Percentiles rank a stretch among this genome's conserved stretches.
phyloP scores from a whole-genome alignment of 2,329 filamentous ascomycete species.

The Cladophialophora immunda region DNA sequence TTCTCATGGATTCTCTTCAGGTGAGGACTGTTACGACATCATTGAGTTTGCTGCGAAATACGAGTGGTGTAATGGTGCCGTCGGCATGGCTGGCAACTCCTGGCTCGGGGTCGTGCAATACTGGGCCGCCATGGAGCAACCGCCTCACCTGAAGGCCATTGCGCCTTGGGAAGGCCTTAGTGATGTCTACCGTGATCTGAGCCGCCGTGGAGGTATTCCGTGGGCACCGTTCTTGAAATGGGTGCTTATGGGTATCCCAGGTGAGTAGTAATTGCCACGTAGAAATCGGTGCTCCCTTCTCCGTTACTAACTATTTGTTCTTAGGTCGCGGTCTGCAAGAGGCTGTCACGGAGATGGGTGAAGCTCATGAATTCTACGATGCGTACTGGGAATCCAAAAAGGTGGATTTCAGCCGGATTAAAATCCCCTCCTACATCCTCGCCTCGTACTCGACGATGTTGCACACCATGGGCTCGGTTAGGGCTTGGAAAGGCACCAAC shows the following conservation, averaged over 20 bases:
- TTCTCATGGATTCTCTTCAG: slow-evolving; percentile 31
- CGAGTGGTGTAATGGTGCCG: slow-evolving; percentile 56
- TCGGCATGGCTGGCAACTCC: slow-evolving; percentile 57
- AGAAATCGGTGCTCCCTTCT: neutral
- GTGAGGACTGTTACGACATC: slow-evolving; percentile 57
- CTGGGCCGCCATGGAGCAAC: slow-evolving; percentile 53
- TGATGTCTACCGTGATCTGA: slow-evolving; percentile 59
- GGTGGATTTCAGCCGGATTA: slow-evolving; percentile 40
- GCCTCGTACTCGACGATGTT: slow-evolving; percentile 41
- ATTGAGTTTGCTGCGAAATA: slow-evolving; percentile 53
- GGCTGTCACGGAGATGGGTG: slow-evolving; percentile 17
- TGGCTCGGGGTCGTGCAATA: slow-evolving; percentile 54
- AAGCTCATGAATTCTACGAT: slow-evolving; percentile 29
- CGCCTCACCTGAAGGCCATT: slow-evolving; percentile 55
- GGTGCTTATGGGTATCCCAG: slow-evolving; percentile 29
- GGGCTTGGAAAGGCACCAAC: slow-evolving; percentile 50
- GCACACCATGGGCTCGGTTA: slow-evolving; percentile 49
- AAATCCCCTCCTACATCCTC: slow-evolving; percentile 49
- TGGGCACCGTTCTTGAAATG: slow-evolving; percentile 28
- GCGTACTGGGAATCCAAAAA: slow-evolving; percentile 41
- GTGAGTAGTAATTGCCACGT: neutral
- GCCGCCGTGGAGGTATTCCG: slow-evolving; percentile 52
- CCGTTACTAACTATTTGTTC: neutral
- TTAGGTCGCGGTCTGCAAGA: slow-evolving; percentile 26
- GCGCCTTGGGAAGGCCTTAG: slow-evolving; percentile 60